Conservation (phyloP, 768 basidiomycete genomes). For the Auricularia sp. region DNA sequence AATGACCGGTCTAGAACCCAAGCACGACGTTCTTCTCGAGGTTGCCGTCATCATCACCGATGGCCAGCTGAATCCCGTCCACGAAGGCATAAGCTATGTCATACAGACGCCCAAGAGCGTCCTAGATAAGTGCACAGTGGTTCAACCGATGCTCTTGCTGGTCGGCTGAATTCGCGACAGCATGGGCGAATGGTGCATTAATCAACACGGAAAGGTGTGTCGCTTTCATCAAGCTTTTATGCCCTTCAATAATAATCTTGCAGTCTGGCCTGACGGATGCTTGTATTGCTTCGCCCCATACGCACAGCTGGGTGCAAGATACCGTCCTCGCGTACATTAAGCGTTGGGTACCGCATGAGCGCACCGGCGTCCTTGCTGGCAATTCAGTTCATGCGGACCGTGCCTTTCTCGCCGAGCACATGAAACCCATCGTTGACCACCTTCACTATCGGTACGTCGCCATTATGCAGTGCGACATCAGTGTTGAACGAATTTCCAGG, state of each 20-base stretch:
- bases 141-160: conserved; percentile 2
- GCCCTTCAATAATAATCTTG: no score
- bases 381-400: conserved; percentile 80
- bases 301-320: conserved; percentile 47
- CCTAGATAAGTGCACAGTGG: conserved; percentile 52
- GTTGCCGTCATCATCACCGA: conserved; percentile 85
- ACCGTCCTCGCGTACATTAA: conserved; percentile 69
- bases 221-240: background rate
- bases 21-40: conserved; percentile 65
- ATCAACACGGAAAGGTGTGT: conserved; percentile 66
- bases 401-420: conserved; percentile 59
- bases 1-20: conserved; percentile 69
- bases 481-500: conserved; percentile 25
- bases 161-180: conserved; percentile 25
- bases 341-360: conserved; percentile 66
- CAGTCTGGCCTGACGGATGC: conserved; percentile 77
- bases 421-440: conserved; percentile 74
- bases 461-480: conserved; percentile 5
- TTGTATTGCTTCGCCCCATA: conserved; percentile 63
- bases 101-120: conserved; percentile 60
- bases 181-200: conserved; percentile 83
- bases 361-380: conserved; percentile 68
- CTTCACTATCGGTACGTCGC: conserved; percentile 62
- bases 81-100: conserved; percentile 69
- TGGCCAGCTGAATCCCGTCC: conserved; percentile 70